Evolutionary conservation across 2,329 filamentous ascomycete genomes (phyloP).

Genomic region (Colletotrichum sp.): DNA sequence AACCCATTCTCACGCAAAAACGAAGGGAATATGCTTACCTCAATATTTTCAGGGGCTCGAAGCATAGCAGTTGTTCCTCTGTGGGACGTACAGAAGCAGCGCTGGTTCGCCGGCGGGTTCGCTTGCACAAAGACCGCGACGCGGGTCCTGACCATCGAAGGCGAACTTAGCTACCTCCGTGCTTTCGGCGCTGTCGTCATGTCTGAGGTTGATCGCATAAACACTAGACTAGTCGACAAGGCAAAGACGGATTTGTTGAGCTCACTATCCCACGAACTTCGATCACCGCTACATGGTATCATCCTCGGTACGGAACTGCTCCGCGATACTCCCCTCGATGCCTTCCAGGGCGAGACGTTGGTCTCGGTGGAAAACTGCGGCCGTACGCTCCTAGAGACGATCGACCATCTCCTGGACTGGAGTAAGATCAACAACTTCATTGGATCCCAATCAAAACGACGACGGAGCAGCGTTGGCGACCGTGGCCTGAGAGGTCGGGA

Average conservation of each 20-base stretch:
- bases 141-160: slow-evolving; percentile 46
- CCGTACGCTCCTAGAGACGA: slow-evolving; percentile 50
- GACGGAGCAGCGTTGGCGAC: neutral
- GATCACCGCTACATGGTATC: slow-evolving; percentile 66
- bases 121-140: slow-evolving; percentile 49
- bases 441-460: neutral
- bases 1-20: slow-evolving; percentile 7
- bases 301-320: slow-evolving; percentile 59
- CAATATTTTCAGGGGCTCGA: slow-evolving; percentile 45
- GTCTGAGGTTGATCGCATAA: slow-evolving; percentile 56
- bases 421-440: slow-evolving; percentile 42
- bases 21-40: slow-evolving; percentile 33
- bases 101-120: slow-evolving; percentile 56
- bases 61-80: slow-evolving; percentile 53
- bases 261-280: slow-evolving; percentile 65
- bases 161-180: slow-evolving; percentile 55
- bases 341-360: slow-evolving; percentile 45
- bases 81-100: slow-evolving; percentile 48
- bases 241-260: slow-evolving; percentile 64
- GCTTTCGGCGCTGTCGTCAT: slow-evolving; percentile 61
- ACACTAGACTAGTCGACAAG: slow-evolving; percentile 39
- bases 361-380: slow-evolving; percentile 49
- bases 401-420: slow-evolving; percentile 53
- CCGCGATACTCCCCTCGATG: slow-evolving; percentile 51
- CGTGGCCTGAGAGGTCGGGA: neutral